A percentile compares a stretch with the other conserved stretches of the same genome.
Evolutionary conservation across 192 early-diverging fungal species (phyloP).

Genomic region (Mortierella claussenii): DNA sequence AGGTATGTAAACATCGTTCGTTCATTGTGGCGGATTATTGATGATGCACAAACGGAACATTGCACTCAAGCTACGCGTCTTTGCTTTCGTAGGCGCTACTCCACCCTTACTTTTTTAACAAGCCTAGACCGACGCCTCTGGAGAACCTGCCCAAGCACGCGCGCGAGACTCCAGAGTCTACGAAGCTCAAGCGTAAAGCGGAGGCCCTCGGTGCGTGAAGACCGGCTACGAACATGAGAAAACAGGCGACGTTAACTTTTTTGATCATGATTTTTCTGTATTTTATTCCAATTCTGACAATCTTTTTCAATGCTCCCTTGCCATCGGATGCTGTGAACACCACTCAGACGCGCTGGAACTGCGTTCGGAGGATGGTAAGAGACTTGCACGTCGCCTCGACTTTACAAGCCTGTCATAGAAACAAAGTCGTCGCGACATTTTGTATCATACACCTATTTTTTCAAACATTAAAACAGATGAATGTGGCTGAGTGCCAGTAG

Average conservation of each 20-base stretch:
- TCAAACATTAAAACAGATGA: no score
- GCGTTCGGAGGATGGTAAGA: slow-evolving; percentile 15
- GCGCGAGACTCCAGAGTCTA: slow-evolving; percentile 41
- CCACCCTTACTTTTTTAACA: slow-evolving; percentile 81
- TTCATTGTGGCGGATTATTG: no score
- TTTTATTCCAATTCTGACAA: neutral
- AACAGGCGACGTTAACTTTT: neutral
- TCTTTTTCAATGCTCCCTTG: neutral
- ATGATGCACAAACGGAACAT: no score
- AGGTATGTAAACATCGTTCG: slow-evolving; percentile 73
- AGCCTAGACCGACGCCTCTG: slow-evolving; percentile 74
- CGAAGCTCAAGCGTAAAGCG: slow-evolving; percentile 42
- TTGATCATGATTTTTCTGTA: neutral
- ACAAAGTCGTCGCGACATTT: neutral
- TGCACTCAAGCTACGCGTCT: neutral
- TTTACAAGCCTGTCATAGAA: neutral
- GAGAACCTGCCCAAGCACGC: slow-evolving; percentile 71
- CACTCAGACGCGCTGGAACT: slow-evolving; percentile 29
- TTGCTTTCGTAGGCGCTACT: slow-evolving; percentile 68
- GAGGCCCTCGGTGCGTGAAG: slow-evolving; percentile 32
- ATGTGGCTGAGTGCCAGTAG: neutral
- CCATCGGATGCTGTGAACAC: no score
- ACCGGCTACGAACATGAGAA: neutral
- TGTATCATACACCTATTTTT: neutral
- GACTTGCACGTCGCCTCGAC: slow-evolving; percentile 21